These are phyloP conservation scores for Nicotiana knightiana DNA, from an alignment of 257 asterid genomes.

Conservation along the genomic window DNA sequence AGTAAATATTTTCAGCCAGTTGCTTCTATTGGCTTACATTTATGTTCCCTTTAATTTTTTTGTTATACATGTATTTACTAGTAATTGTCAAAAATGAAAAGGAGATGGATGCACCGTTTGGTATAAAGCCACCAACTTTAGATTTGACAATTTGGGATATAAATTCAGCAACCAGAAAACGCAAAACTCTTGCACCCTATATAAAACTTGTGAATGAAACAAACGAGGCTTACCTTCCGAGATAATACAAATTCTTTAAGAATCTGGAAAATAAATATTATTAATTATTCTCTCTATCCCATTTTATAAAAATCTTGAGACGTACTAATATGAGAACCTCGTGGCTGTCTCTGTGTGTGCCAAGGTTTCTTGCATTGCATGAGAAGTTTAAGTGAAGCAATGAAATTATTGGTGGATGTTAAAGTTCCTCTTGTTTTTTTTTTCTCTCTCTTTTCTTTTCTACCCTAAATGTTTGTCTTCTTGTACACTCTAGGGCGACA, in stretches of 20 bases:
- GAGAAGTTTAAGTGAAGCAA: constrained; percentile 22
- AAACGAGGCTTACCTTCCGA: neutral
- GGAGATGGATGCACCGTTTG: neutral
- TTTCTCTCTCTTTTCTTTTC: neutral
- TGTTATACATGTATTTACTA: too few relatives aligned
- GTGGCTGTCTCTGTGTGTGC: neutral
- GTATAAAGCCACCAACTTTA: constrained; percentile 4
- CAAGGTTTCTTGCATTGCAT: constrained; percentile 7
- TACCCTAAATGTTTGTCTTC: constrained; percentile 8
- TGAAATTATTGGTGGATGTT: constrained; percentile 4
- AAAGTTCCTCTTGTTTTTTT: constrained; percentile 6
- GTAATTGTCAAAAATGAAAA: neutral
- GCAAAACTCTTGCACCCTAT: neutral
- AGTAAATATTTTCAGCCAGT: too few relatives aligned
- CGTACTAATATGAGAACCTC: too few relatives aligned
- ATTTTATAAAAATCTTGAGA: neutral
- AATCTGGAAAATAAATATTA: neutral
- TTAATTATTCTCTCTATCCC: neutral
- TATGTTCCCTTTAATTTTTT: too few relatives aligned
- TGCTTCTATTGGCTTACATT: too few relatives aligned
- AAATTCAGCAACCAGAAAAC: neutral
- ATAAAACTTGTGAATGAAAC: neutral
- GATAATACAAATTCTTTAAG: neutral
- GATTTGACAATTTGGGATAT: constrained; percentile 1
- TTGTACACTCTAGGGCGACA: constrained; percentile 21